Conservation (phyloP, 1,139 yeast species). For the Pichia sp. region DNA sequence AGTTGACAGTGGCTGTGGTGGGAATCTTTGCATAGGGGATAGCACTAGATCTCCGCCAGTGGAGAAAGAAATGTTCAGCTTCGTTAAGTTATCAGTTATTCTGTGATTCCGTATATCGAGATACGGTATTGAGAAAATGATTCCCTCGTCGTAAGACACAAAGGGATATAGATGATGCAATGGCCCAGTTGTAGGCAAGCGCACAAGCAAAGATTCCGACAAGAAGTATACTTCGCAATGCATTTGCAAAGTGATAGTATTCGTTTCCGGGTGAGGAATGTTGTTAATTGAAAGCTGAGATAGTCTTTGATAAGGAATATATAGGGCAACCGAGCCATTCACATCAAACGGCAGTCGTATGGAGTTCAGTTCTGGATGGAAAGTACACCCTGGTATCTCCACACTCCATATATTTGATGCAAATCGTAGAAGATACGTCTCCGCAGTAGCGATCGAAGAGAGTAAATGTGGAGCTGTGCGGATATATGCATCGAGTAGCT, state of each 20-base stretch:
- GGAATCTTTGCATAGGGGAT: conserved; percentile 14
- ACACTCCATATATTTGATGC: conserved; percentile 19
- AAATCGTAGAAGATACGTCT: conserved; percentile 14
- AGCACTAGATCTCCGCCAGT: neutral
- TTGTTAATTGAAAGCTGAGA: conserved; percentile 2
- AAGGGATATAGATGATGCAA: conserved; percentile 1
- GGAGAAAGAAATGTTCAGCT: neutral
- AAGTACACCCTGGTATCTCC: conserved; percentile 9
- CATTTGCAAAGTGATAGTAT: conserved; percentile 10
- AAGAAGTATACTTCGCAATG: conserved; percentile 12
- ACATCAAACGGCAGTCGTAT: neutral
- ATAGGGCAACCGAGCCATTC: conserved; percentile 1
- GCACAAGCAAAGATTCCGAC: conserved; percentile 10
- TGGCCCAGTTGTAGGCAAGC: conserved; percentile 7
- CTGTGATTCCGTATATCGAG: conserved; percentile 6
- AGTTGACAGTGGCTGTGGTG: conserved; percentile 14
- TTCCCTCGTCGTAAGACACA: conserved; percentile 8
- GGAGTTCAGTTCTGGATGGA: conserved; percentile 6
- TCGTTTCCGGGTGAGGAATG: conserved; percentile 4
- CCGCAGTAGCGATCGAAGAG: conserved; percentile 10
- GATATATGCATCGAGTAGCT: conserved; percentile 7
- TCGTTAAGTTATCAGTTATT: conserved; percentile 15
- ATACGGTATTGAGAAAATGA: conserved; percentile 10
- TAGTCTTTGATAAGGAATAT: conserved; percentile 8
- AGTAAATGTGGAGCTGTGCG: conserved; percentile 13